These are phyloP conservation scores for Monosporozyma aerobia DNA, from an alignment of 805 yeast species.

Conservation along the genomic window DNA sequence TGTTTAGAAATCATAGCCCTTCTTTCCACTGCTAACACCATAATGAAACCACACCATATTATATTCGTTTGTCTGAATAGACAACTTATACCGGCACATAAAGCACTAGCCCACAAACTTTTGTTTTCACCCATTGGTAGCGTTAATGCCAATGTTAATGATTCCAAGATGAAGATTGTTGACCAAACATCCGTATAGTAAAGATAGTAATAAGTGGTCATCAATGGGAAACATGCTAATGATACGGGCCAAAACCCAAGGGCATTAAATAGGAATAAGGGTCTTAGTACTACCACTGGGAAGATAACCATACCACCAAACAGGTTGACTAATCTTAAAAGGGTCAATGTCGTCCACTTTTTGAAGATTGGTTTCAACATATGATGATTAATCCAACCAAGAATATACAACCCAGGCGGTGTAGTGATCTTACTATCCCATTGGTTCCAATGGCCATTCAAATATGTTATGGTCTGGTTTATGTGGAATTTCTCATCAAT, in stretches of 20 bases:
- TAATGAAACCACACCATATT: constrained; percentile 66
- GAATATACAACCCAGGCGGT: constrained; percentile 81
- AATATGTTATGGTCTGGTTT: constrained; percentile 64
- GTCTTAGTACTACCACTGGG: constrained; percentile 39
- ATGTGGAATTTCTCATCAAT: constrained; percentile 77
- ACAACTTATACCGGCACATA: constrained; percentile 53
- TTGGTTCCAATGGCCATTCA: constrained; percentile 45
- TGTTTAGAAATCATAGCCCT: constrained; percentile 35
- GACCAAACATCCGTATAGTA: constrained; percentile 96
- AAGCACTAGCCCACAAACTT: constrained; percentile 39
- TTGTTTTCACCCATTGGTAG: constrained; percentile 29
- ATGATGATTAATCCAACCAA: constrained; percentile 33
- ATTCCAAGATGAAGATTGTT: constrained; percentile 51
- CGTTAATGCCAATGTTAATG: constrained; percentile 41
- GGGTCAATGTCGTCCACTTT: constrained; percentile 26
- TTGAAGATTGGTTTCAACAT: constrained; percentile 15
- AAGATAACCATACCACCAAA: constrained; percentile 52
- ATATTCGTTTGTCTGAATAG: constrained; percentile 86
- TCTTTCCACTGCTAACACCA: constrained; percentile 46
- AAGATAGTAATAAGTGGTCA: constrained; percentile 62
- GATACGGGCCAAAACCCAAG: constrained; percentile 36
- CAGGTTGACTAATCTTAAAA: constrained; percentile 51
- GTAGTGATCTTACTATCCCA: constrained; percentile 94
- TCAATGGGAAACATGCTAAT: constrained; percentile 54
- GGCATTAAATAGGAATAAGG: constrained; percentile 34